Evolutionary conservation across 129 eudicot species (phyloP).

Genomic region (Deinandra increscens): DNA sequence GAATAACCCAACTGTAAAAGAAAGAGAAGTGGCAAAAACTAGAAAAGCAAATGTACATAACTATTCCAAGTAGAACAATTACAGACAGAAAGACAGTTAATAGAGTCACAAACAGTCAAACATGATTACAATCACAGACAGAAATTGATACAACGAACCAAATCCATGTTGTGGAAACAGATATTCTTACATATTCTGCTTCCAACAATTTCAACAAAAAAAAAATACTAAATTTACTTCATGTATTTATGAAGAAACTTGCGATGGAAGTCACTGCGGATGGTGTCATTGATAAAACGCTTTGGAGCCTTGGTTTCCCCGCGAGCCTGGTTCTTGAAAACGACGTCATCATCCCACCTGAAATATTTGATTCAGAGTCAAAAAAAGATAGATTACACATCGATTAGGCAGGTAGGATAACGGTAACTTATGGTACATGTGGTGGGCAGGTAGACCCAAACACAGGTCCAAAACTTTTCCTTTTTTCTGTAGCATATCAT

Average conservation of each 20-base stretch:
- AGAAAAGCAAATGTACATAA: slow-evolving; percentile 22
- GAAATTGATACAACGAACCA: not conserved
- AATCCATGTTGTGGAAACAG: slow-evolving; percentile 12
- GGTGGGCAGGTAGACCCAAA: too few relatives aligned
- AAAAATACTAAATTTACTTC: slow-evolving; percentile 22
- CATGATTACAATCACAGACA: slow-evolving; percentile 19
- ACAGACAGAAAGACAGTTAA: slow-evolving; percentile 5
- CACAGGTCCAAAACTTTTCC: not conserved
- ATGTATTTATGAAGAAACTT: slow-evolving; percentile 48
- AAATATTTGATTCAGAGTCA: not conserved
- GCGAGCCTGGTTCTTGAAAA: slow-evolving; percentile 47
- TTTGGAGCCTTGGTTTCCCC: slow-evolving; percentile 40
- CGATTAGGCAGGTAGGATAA: not conserved
- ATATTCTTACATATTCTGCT: not conserved
- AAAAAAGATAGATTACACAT: not conserved
- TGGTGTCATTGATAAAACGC: slow-evolving; percentile 48
- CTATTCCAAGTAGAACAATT: slow-evolving; percentile 10
- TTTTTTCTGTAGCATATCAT: not conserved
- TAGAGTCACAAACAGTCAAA: slow-evolving; percentile 1
- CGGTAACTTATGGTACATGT: not conserved
- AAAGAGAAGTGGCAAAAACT: not conserved
- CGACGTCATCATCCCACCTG: slow-evolving; percentile 55
- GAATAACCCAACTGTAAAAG: not conserved
- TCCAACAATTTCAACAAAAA: not conserved
- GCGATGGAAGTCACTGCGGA: slow-evolving; percentile 45